phyloP scores from a whole-genome alignment of 257 asterid genomes.

The Salvia rosmarinus region DNA sequence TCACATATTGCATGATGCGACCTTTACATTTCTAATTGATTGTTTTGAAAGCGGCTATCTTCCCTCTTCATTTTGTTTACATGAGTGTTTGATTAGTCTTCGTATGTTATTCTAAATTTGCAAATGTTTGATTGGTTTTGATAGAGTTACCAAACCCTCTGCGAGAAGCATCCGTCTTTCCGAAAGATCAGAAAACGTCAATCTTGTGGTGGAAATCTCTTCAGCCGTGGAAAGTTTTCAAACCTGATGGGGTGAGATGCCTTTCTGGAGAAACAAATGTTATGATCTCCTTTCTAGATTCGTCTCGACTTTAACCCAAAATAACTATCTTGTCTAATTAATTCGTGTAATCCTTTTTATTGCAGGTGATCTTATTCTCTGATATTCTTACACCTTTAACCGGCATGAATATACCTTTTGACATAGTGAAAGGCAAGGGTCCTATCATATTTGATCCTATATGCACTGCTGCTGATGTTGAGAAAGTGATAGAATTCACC shows the following conservation, averaged over 20 bases:
- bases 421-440: constrained; percentile 94
- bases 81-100: constrained; percentile 21
- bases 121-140: constrained; percentile 34
- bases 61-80: constrained; percentile 10
- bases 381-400: constrained; percentile 98
- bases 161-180: constrained; percentile 94
- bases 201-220: constrained; percentile 98
- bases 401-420: constrained; percentile 98
- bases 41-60: neutral
- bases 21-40: neutral
- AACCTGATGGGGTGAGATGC: constrained; percentile 88
- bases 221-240: constrained; percentile 96
- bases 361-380: constrained; percentile 95
- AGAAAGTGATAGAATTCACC: constrained; percentile 78
- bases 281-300: neutral
- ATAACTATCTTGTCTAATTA: constrained; percentile 18
- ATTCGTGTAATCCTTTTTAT: constrained; percentile 22
- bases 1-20: neutral
- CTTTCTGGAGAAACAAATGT: constrained; percentile 20
- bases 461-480: constrained; percentile 66
- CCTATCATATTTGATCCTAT: constrained; percentile 92
- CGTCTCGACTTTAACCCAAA: neutral
- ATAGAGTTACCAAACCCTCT: constrained; percentile 89
- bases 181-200: constrained; percentile 98
- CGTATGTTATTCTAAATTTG: constrained; percentile 33